Percentiles rank a stretch among this genome's conserved stretches.
Conservation (phyloP, 441 rosid genomes). For the Macaranga tanarius region DNA sequence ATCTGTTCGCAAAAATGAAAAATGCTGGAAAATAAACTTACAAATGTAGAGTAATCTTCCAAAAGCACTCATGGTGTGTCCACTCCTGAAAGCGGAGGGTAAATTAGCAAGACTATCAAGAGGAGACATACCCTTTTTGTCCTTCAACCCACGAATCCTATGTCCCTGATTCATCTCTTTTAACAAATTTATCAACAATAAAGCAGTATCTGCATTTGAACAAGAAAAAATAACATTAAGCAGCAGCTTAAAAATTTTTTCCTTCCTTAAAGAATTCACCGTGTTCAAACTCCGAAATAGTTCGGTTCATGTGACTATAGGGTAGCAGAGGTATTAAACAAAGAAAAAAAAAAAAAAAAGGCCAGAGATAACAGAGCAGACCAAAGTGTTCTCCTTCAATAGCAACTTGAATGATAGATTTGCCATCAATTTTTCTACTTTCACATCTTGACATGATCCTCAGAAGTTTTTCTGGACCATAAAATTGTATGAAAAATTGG, state of each 20-base stretch:
- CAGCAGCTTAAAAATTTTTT: not conserved
- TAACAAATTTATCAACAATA: not conserved
- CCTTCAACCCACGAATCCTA: not conserved
- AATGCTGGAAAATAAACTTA: conserved; percentile 17
- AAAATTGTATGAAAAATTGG: not conserved
- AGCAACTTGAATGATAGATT: conserved; percentile 34
- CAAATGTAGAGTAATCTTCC: not conserved
- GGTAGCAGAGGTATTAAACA: no score
- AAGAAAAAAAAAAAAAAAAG: not conserved
- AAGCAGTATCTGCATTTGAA: conserved; percentile 21
- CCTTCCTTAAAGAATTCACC: no score
- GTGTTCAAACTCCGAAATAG: no score
- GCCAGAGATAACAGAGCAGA: not conserved
- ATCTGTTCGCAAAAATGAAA: no score
- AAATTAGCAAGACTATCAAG: conserved; percentile 27
- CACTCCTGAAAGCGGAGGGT: conserved; percentile 22
- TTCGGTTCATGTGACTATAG: no score
- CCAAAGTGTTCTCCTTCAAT: conserved; percentile 31
- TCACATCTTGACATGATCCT: not conserved
- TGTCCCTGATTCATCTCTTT: not conserved
- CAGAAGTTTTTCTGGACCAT: not conserved
- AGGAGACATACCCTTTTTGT: conserved; percentile 12
- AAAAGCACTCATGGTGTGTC: not conserved
- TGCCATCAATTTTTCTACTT: conserved; percentile 6
- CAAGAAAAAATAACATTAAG: not conserved